Conservation (phyloP, 2,329 filamentous ascomycete species). For the Pseudogymnoascus sp. region DNA sequence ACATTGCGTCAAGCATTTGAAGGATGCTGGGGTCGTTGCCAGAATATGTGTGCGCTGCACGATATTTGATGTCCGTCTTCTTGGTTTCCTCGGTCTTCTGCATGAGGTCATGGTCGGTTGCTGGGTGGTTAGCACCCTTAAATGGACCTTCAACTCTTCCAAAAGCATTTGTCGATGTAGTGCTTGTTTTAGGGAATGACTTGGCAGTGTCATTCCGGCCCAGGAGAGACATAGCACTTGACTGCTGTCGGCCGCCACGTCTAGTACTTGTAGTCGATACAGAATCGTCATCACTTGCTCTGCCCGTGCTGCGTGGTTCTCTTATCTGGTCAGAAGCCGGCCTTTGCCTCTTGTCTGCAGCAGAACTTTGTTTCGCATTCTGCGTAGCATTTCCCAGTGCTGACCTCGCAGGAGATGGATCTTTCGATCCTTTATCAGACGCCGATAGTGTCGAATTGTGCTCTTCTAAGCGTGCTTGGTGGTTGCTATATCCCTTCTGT, state of each 20-base stretch:
- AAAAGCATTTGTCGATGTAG: slow-evolving; percentile 50
- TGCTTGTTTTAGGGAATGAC: slow-evolving; percentile 55
- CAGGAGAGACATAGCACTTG: slow-evolving; percentile 54
- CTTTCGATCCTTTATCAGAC: not conserved
- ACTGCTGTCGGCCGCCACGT: slow-evolving; percentile 41
- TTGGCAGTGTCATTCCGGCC: slow-evolving; percentile 49
- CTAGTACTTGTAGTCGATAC: slow-evolving; percentile 23
- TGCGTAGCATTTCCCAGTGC: not conserved
- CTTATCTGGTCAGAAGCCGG: slow-evolving; percentile 12
- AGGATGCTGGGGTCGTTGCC: slow-evolving; percentile 66
- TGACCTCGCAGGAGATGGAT: not conserved
- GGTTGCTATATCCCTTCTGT: slow-evolving; percentile 42
- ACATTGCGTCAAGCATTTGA: slow-evolving; percentile 75
- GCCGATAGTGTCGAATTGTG: slow-evolving; percentile 9
- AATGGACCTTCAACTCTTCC: slow-evolving; percentile 51
- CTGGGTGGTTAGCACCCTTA: slow-evolving; percentile 22
- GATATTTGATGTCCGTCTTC: slow-evolving; percentile 38
- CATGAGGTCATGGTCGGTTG: slow-evolving; percentile 30
- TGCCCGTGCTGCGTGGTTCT: slow-evolving; percentile 14
- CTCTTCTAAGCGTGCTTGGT: slow-evolving; percentile 37
- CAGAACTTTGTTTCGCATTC: not conserved
- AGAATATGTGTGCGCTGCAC: slow-evolving; percentile 70
- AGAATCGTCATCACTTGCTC: slow-evolving; percentile 25
- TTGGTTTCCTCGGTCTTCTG: slow-evolving; percentile 28
- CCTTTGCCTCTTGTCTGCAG: slow-evolving; percentile 13